Evolutionary conservation across 1,284 basidiomycete genomes (phyloP), one percentile per base, ranked within the genome.

Genomic region (Rhodofomes roseus): DNA sequence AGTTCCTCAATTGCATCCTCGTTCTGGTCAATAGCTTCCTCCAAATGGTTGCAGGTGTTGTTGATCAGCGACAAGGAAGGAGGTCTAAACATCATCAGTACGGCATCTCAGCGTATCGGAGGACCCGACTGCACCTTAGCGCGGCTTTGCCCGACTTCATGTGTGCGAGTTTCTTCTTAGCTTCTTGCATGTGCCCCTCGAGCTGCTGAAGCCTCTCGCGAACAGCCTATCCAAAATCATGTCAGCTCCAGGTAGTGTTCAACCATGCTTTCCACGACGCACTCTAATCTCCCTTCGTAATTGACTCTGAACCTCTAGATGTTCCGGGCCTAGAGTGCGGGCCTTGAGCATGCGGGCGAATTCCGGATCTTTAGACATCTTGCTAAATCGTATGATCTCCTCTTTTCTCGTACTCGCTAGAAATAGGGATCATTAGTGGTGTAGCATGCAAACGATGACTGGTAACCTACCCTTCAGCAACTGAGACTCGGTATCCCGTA

Each of bases 301-400:
- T 57, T 88, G 86, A 12, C 78, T 83, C 69, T 94, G 94, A 2
- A 86, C 88, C 71, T 95, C 93, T n/a, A 86, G 76, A 68, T 93
- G 88, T 68, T 96, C 94, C 0, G 94, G 93, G 6, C 89, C 90
- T n/a, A 96, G 78, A n/a, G 88, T 87, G 55, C 92, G 81, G 0
- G 86, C 77, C 69, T 86, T 90, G 43, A 95, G 75, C 81, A 94
- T 89, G 67, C 86, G 90, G 14, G 89, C 84, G 71, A 93, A 93
- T 46, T 90, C 89, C 1, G 84, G 81, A 68, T 96, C 93, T 44
- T 79, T 80, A 60, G 85, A 85, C 0, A 92, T 92, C 63, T 83
- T 85, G 55, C 86, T 81, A 71, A 93, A 93, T 2, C 91, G 81
- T 23, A 76, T 75, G 29, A 92, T 86, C 66, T 93, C 91, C 68